These are phyloP conservation scores for Uronychia setigera DNA, from an alignment of 73 alveolate species.

Conservation along the genomic window DNA sequence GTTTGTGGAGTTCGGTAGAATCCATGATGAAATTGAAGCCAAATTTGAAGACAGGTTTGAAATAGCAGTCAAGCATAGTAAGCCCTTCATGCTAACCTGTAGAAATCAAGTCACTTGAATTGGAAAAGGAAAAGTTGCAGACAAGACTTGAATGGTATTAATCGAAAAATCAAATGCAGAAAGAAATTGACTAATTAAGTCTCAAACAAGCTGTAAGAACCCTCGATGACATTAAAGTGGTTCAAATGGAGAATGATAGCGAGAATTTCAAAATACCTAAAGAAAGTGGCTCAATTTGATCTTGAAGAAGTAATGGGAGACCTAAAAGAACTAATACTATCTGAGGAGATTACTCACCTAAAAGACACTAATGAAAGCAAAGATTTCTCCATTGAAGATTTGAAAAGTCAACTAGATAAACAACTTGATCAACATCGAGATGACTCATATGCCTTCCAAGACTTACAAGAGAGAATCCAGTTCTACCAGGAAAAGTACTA, in stretches of 20 bases:
- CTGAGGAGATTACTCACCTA: neutral
- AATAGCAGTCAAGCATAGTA: neutral
- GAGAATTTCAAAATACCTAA: neutral
- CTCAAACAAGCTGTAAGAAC: neutral
- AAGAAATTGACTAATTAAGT: neutral
- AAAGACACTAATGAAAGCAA: neutral
- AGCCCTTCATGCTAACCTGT: neutral
- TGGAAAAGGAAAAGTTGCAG: neutral
- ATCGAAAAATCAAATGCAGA: neutral
- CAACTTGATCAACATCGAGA: neutral
- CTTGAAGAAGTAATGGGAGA: neutral
- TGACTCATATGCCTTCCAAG: neutral
- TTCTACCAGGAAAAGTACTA: conserved; percentile 1
- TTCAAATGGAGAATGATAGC: neutral
- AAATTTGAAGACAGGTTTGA: neutral
- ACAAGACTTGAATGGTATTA: neutral
- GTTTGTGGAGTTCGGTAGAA: neutral
- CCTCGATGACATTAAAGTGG: neutral
- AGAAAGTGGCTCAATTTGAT: neutral
- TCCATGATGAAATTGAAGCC: neutral
- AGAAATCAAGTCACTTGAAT: neutral
- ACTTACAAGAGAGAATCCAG: neutral
- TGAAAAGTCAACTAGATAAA: neutral
- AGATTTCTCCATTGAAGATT: neutral
- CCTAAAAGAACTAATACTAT: neutral